Evolutionary conservation across 169 alveolate genomes (phyloP), one percentile per base, ranked within the genome.

Genomic region (Cryptosporidium parvum): DNA sequence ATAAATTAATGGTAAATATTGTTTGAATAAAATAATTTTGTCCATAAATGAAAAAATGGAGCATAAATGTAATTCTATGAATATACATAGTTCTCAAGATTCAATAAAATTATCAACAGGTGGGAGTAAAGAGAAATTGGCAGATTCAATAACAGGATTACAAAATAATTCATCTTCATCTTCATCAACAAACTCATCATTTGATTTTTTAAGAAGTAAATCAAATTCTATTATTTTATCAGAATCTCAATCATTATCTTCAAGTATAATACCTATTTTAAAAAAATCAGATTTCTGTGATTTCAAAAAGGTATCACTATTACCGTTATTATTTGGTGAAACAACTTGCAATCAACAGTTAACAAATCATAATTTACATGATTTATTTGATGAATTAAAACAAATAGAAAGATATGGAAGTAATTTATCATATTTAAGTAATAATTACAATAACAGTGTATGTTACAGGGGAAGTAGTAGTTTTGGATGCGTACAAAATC

Each of bases 261-360:
- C 72, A 0, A 65, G 18, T 2, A 44, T 59, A 29, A 58, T 23
- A 35, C 42, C 56, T 33, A 33, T 35, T 16, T 16, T 29, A 7
- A 23, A 31, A 14, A 52, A 37, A 39, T 37, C 62, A 31, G 26
- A 35, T 53, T n/a, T 21, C 1, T 12, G 53, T 8, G 23, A 26
- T 75, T 56, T 37, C 37, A 62, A 31, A 29, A 62, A 37, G 12
- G 3, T 51, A n/a, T 51, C 89, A 31, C 35, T 80, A 10, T 5
- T 48, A 29, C 45, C 75, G 8, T 80, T 37, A 26, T 31, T 80
- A 62, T 80, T 80, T 65, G 89, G 89, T 3, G 89, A 80, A 16
- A 23, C 26, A 14, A 3, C 6, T 7, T 23, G 8, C 10, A 16
- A 61, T 31, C 45, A 80, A 16, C 51, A 59, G 4, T 59, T 45